phyloP scores from a whole-genome alignment of 192 early-diverging fungal genomes.

The Coemansia biformis region DNA sequence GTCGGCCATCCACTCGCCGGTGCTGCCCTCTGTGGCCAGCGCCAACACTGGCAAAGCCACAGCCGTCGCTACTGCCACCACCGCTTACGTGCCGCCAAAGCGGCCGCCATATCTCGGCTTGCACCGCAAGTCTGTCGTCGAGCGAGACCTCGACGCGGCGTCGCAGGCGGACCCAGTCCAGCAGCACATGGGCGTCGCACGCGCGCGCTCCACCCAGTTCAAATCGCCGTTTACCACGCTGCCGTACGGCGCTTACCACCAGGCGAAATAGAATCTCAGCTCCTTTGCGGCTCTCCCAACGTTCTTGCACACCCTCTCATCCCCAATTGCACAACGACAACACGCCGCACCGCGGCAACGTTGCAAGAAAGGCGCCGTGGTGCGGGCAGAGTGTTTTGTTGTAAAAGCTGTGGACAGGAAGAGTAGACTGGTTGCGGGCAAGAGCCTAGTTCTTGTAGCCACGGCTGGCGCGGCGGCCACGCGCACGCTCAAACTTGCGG shows the following conservation, averaged over 20 bases:
- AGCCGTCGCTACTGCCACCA: too few relatives aligned
- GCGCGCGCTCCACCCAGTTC: conserved; percentile 38
- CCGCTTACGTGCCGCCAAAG: conserved; percentile 27
- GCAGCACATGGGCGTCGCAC: conserved; percentile 1
- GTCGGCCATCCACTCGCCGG: conserved; percentile 32
- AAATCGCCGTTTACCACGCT: conserved; percentile 46
- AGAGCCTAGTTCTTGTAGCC: conserved; percentile 86
- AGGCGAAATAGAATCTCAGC: too few relatives aligned
- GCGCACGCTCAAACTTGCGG: conserved; percentile 98
- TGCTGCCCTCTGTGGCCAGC: conserved; percentile 12
- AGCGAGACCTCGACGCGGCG: neutral
- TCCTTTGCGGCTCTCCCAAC: too few relatives aligned
- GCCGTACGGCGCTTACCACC: conserved; percentile 34
- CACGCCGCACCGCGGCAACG: too few relatives aligned
- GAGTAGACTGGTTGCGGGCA: neutral
- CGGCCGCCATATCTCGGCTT: conserved; percentile 36
- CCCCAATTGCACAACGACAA: too few relatives aligned
- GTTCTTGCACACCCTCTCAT: too few relatives aligned
- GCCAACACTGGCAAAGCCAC: conserved; percentile 1
- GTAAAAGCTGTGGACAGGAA: too few relatives aligned
- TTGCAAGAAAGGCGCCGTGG: too few relatives aligned
- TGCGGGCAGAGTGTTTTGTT: too few relatives aligned
- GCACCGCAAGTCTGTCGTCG: conserved; percentile 16
- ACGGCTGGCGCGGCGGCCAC: conserved; percentile 98
- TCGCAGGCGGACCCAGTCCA: neutral